Conservation (phyloP, 2,329 filamentous ascomycete species). For the Beauveria brongniartii region DNA sequence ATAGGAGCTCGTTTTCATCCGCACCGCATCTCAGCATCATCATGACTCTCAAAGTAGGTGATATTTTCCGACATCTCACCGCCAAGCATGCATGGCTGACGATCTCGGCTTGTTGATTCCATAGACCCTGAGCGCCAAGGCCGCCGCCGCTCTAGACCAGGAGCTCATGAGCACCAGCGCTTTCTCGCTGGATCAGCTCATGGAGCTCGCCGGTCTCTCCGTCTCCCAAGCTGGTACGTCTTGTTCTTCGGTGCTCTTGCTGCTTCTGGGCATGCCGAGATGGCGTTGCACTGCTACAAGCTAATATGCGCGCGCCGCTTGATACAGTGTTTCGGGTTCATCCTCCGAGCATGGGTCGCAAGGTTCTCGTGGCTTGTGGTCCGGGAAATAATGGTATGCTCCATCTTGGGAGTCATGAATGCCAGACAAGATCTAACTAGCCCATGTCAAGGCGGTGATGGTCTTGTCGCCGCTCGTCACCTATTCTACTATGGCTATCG, state of each 20-base stretch:
- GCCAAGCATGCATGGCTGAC: not conserved
- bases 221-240: slow-evolving; percentile 76
- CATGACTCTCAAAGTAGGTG: slow-evolving; percentile 27
- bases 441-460: slow-evolving; percentile 68
- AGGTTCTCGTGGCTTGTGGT: slow-evolving; percentile 83
- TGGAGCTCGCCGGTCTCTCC: slow-evolving; percentile 90
- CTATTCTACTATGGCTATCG: slow-evolving; percentile 86
- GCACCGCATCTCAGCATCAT: not conserved
- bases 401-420: not conserved
- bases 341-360: slow-evolving; percentile 60
- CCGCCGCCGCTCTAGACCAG: slow-evolving; percentile 80
- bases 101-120: not conserved
- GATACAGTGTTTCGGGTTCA: slow-evolving; percentile 72
- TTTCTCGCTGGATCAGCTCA: slow-evolving; percentile 92
- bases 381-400: slow-evolving; percentile 62
- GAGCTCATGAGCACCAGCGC: slow-evolving; percentile 85
- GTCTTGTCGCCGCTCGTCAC: slow-evolving; percentile 87
- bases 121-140: slow-evolving; percentile 82
- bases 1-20: slow-evolving; percentile 1
- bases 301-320: not conserved
- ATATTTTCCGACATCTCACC: no score
- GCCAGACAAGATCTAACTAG: not conserved
- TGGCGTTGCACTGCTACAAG: no score
- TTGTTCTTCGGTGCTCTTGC: not conserved
- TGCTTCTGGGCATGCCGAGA: not conserved